These are phyloP conservation scores for Pezizomycotina sp. DNA, from an alignment of 2,329 filamentous ascomycete genomes.

Conservation along the genomic window DNA sequence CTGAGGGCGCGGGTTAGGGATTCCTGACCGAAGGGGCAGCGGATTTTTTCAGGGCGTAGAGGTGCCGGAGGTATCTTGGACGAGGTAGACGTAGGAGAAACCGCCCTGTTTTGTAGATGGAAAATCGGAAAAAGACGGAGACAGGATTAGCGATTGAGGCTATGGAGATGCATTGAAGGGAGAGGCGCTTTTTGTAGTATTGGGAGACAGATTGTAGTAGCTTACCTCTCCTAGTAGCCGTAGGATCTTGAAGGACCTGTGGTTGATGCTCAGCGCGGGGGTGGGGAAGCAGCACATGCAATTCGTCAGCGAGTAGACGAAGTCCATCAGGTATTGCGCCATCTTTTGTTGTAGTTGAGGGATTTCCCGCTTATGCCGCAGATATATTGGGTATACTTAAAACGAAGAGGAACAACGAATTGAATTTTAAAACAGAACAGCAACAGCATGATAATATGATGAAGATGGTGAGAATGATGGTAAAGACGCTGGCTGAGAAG, in stretches of 20 bases:
- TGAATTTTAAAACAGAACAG: too few relatives aligned
- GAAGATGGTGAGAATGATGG: too few relatives aligned
- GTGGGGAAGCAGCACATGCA: conserved; percentile 95
- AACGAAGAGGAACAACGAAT: too few relatives aligned
- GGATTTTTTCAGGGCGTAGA: conserved; percentile 97
- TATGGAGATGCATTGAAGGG: too few relatives aligned
- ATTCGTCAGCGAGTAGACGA: conserved; percentile 80
- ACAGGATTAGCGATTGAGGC: conserved; percentile 2
- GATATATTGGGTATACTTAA: too few relatives aligned
- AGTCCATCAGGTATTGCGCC: conserved; percentile 72
- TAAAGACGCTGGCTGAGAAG: too few relatives aligned
- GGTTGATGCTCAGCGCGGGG: conserved; percentile 89
- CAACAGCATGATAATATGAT: too few relatives aligned
- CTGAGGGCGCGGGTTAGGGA: conserved; percentile 87
- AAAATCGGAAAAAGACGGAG: background rate
- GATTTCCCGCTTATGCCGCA: too few relatives aligned
- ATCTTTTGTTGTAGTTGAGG: too few relatives aligned
- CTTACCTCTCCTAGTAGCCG: conserved; percentile 78
- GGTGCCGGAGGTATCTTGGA: conserved; percentile 76
- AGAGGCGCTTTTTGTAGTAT: conserved; percentile 1
- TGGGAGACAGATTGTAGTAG: conserved; percentile 9
- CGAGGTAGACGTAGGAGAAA: conserved; percentile 97
- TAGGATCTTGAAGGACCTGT: conserved; percentile 85
- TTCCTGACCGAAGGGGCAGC: conserved; percentile 93
- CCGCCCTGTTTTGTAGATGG: conserved; percentile 47